Evolutionary conservation across 345 rosid species (phyloP), one percentile per base, ranked within the genome.

Genomic region (Salix exigua): DNA sequence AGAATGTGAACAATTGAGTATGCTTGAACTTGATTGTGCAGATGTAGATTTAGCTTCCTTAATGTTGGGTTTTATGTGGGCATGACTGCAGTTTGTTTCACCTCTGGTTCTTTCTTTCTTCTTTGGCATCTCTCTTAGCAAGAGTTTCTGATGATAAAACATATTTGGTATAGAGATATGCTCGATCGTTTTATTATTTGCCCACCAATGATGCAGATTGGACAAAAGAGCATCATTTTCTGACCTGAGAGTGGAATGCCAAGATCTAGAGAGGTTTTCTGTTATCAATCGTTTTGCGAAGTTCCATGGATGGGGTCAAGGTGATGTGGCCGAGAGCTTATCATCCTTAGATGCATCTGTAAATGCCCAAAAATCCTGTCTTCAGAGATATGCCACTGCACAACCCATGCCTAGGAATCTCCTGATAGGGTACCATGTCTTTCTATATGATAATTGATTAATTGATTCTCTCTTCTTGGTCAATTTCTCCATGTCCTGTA

Each of bases 351-450:
- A 83, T 75, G 84, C 85, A 58, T 37, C 82, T 30, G 50, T 80
- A 69, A 80, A 65, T 86, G 21, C 89, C 50, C 87, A 73, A 77
- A 89, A 80, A 86, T 81, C 83, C 79, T 82, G 72, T 71, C 91
- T 89, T 75, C 97, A 92, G 80, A 88, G 96, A 90, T 96, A 96
- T 85, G 97, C 92, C 78, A 85, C 89, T 74, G 91, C 96, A 55
- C 81, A 90, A 75, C 91, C 98, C 25, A 88, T 92, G 88, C 97
- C 99, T 68, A 87, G 77, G 84, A 87, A 89, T 83, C 87, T 93
- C 99, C 99, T 53, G 99, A 92, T 75, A 86, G 86, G 87, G 89
- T 91, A 88, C 98, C 88, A 72, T 92, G 99, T 86, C 92, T 93
- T 62, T 86, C 99, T 70, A 92, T 96, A 77, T 93, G 88, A 91